phyloP scores from a whole-genome alignment of 2,329 filamentous ascomycete species.

The Beauveria bassiana region DNA sequence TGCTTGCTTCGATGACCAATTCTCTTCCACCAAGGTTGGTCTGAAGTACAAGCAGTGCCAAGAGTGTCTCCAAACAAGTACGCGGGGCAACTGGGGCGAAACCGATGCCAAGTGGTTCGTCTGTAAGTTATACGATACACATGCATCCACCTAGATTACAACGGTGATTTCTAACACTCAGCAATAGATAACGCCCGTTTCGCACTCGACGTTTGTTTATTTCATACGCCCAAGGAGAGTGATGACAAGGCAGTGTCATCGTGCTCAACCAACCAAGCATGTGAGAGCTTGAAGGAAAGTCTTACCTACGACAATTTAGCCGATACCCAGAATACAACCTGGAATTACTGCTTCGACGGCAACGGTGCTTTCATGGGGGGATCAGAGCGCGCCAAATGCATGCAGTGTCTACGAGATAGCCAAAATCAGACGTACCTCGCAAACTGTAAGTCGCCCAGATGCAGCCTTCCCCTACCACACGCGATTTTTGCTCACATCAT shows the following conservation, averaged over 20 bases:
- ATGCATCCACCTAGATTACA: background rate
- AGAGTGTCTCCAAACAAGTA: slow-evolving; percentile 38
- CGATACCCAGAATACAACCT: slow-evolving; percentile 19
- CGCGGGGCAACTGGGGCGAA: slow-evolving; percentile 26
- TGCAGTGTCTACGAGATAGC: slow-evolving; percentile 35
- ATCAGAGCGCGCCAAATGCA: slow-evolving; percentile 28
- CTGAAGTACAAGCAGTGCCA: slow-evolving; percentile 41
- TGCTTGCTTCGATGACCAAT: slow-evolving; percentile 35
- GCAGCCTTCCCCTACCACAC: too few relatives aligned
- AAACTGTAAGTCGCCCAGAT: slow-evolving; percentile 36
- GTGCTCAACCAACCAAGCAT: slow-evolving; percentile 35
- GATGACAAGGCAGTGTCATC: slow-evolving; percentile 29
- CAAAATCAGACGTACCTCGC: slow-evolving; percentile 34
- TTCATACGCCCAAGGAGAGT: slow-evolving; percentile 24
- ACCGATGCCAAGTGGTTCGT: slow-evolving; percentile 39
- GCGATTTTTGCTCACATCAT: background rate
- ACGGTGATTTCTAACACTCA: slow-evolving; percentile 14
- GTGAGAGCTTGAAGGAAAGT: slow-evolving; percentile 30
- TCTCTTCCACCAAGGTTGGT: slow-evolving; percentile 27
- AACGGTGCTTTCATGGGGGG: slow-evolving; percentile 24
- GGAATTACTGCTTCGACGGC: slow-evolving; percentile 35
- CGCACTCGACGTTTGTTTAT: slow-evolving; percentile 40
- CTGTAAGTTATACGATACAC: slow-evolving; percentile 30
- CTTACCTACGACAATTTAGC: slow-evolving; percentile 27
- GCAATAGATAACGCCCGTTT: slow-evolving; percentile 44